phyloP scores from a whole-genome alignment of 2,329 filamentous ascomycete genomes.

The Pseudogymnoascus sp. region DNA sequence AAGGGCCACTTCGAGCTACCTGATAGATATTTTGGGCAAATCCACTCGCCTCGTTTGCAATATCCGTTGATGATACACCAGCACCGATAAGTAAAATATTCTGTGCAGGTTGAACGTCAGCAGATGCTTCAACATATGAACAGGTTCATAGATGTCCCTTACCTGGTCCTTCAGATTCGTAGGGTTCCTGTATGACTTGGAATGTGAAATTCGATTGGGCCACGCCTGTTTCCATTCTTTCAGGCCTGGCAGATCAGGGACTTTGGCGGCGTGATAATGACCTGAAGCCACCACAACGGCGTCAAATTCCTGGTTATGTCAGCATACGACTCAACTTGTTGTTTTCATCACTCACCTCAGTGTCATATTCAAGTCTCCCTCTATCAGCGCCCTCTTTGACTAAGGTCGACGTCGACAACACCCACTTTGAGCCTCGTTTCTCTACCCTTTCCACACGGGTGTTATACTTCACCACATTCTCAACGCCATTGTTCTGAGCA shows the following conservation, averaged over 20 bases:
- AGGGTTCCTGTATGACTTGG: conserved; percentile 64
- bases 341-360: conserved; percentile 13
- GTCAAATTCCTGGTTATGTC: conserved; percentile 45
- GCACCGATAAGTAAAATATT: conserved; percentile 50
- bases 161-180: conserved; percentile 46
- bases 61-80: conserved; percentile 43
- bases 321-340: background rate
- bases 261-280: conserved; percentile 56
- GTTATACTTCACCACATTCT: conserved; percentile 19
- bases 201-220: conserved; percentile 52
- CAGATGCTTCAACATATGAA: conserved; percentile 17
- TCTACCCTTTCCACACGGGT: conserved; percentile 22
- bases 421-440: conserved; percentile 21
- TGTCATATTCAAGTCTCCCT: background rate
- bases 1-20: conserved; percentile 20
- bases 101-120: conserved; percentile 23
- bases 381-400: conserved; percentile 10
- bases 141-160: conserved; percentile 37
- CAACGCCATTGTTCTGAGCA: conserved; percentile 17
- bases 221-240: conserved; percentile 48
- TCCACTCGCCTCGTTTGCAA: conserved; percentile 19
- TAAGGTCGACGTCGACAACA: conserved; percentile 16
- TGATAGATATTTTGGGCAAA: conserved; percentile 24
- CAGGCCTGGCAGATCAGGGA: conserved; percentile 55
- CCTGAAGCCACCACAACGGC: conserved; percentile 60